Evolutionary conservation across 1,284 basidiomycete species (phyloP), one percentile per base, ranked within the genome.

Genomic region (Leucoagaricus sp.): DNA sequence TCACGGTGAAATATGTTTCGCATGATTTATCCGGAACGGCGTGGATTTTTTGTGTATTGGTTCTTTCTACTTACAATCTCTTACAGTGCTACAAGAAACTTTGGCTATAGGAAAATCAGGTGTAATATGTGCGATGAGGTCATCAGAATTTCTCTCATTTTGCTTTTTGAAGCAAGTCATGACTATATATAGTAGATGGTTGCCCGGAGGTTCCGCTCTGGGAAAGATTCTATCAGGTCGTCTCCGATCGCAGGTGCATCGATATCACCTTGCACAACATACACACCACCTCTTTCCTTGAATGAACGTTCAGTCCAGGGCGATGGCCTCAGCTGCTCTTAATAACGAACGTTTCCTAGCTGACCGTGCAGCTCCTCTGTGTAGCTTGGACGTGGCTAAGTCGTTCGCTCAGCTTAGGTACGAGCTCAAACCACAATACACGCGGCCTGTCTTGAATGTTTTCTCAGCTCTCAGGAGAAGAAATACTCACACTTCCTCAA

Each of bases 401-500:
- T 80, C 87, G 1, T 93, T 91, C 64, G 71, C 72, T n/a, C 84
- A 81, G 60, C 75, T 92, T 49, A 88, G 81, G 87, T 86, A 48
- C 52, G 72, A 51, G 36, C n/a, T 57, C 23, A 21, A 17, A 33
- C 34, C 6, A 31, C n/a, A 9, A 5, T 9, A 33, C 33, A n/a
- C 34, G 44, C 12, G 29, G 49, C 41, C 26, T 7, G 36, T 56
- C 31, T 52, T 31, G 50, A 44, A n/a, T 23, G 40, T 31, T 47
- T 51, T 25, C 19, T 42, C 49, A 91, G 88, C 57, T 73, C 82
- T 4, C 82, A 80, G 63, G 91, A 93, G 67, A 89, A 89, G 72
- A 80, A 86, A 60, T 93, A 93, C 64, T 82, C 87, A 1, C 89
- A 93, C 68, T 85, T 81, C 64, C 49, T 91, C 15, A 80, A 79